These are phyloP conservation scores for Solanum appendiculatum DNA, from an alignment of 257 asterid species.

Conservation along the genomic window DNA sequence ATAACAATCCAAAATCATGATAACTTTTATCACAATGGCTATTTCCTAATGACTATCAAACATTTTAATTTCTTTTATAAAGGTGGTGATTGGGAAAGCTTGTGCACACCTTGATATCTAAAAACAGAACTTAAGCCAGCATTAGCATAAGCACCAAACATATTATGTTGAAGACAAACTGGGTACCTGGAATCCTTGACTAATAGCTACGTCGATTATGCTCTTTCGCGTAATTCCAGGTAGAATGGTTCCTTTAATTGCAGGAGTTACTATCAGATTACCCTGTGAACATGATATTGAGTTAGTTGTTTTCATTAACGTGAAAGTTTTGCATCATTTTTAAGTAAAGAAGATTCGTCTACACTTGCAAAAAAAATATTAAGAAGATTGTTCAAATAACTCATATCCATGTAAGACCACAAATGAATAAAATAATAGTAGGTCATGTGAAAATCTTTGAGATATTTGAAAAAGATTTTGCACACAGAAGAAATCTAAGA, in stretches of 20 bases:
- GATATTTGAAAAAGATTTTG: neutral
- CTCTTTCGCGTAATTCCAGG: slow-evolving; percentile 46
- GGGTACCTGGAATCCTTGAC: slow-evolving; percentile 37
- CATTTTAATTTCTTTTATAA: neutral
- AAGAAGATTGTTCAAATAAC: neutral
- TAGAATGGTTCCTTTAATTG: slow-evolving; percentile 38
- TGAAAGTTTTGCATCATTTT: neutral
- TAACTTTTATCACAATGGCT: neutral
- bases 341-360: neutral
- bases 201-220: slow-evolving; percentile 35
- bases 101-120: too few relatives aligned
- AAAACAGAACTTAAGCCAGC: neutral
- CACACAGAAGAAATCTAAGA: neutral
- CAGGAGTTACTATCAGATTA: slow-evolving; percentile 35
- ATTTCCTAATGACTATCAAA: neutral
- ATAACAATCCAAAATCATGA: neutral
- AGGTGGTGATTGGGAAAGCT: neutral
- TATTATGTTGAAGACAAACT: neutral
- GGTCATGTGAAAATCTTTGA: neutral
- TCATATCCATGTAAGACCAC: neutral
- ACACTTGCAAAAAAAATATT: neutral
- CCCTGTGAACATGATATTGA: slow-evolving; percentile 14
- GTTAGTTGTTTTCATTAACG: neutral
- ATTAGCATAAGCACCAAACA: neutral
- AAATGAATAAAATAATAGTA: neutral